phyloP scores from a whole-genome alignment of 352 stramenopile genomes.

The Phytophthora lateralis region DNA sequence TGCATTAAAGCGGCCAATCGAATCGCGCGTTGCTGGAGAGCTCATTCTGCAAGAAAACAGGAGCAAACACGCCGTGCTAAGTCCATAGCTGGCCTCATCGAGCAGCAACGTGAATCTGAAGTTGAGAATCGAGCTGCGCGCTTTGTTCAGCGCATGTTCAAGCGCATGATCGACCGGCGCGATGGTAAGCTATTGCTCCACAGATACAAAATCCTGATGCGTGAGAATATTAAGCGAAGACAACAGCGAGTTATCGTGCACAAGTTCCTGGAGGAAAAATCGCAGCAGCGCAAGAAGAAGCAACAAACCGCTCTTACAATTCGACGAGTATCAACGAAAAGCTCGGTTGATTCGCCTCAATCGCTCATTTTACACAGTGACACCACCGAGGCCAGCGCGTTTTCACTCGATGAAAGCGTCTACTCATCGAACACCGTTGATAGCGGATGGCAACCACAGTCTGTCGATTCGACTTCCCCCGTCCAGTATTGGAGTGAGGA shows the following conservation, averaged over 20 bases:
- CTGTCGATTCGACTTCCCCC: slow-evolving; percentile 1
- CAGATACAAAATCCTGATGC: slow-evolving; percentile 52
- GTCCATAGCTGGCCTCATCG: slow-evolving; percentile 27
- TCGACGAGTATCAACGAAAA: slow-evolving; percentile 4
- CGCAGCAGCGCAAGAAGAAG: slow-evolving; percentile 39
- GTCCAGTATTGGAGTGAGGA: slow-evolving; percentile 70
- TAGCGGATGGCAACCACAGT: slow-evolving; percentile 2
- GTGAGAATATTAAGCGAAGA: slow-evolving; percentile 49
- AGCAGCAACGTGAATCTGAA: slow-evolving; percentile 30
- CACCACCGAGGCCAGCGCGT: slow-evolving; percentile 7
- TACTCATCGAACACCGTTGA: neutral
- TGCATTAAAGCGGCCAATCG: slow-evolving; percentile 17
- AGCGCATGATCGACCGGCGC: slow-evolving; percentile 26
- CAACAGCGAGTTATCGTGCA: slow-evolving; percentile 64
- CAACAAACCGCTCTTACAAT: slow-evolving; percentile 2
- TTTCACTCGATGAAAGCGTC: slow-evolving; percentile 16
- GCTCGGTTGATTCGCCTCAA: slow-evolving; percentile 3
- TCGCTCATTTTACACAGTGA: slow-evolving; percentile 12
- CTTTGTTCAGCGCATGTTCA: slow-evolving; percentile 46
- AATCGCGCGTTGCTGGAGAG: slow-evolving; percentile 35
- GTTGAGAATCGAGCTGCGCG: slow-evolving; percentile 26
- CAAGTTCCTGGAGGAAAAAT: slow-evolving; percentile 49
- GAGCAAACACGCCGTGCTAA: slow-evolving; percentile 3
- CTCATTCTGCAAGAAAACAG: slow-evolving; percentile 14
- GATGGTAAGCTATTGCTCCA: slow-evolving; percentile 49